Percentiles rank a stretch among this genome's conserved stretches.
phyloP scores from a whole-genome alignment of 441 rosid species.

The Gossypium schwendimanii region DNA sequence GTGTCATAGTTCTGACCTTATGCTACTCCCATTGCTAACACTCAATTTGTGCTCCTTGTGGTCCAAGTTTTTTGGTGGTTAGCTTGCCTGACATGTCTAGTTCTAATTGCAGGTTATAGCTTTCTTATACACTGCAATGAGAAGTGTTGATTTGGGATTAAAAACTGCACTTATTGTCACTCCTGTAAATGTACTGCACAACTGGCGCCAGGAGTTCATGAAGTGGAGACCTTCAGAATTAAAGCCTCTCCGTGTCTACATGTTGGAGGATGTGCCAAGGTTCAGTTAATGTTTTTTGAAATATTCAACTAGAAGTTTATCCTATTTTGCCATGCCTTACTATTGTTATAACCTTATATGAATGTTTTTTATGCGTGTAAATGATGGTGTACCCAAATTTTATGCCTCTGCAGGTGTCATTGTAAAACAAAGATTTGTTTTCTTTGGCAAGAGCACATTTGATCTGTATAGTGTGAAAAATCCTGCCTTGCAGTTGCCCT shows the following conservation, averaged over 20 bases:
- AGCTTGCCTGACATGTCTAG: conserved; percentile 21
- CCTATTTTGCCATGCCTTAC: background rate
- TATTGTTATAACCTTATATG: background rate
- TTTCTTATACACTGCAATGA: conserved; percentile 93
- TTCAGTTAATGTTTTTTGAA: conserved; percentile 20
- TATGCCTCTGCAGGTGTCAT: background rate
- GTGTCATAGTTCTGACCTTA: background rate
- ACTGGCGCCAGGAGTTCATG: conserved; percentile 91
- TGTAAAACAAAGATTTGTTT: background rate
- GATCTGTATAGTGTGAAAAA: background rate
- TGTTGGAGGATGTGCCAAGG: conserved; percentile 98
- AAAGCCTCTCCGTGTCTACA: conserved; percentile 80
- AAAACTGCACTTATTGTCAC: conserved; percentile 88
- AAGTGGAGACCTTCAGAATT: conserved; percentile 96
- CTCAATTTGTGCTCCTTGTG: background rate
- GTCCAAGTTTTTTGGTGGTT: conserved; percentile 11
- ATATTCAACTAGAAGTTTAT: background rate
- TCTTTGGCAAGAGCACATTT: conserved; percentile 2
- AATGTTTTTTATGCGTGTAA: background rate
- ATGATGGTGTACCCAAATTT: conserved; percentile 5
- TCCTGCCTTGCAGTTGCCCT: background rate
- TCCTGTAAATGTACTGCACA: conserved; percentile 98
- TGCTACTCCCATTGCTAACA: background rate
- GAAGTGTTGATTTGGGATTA: conserved; percentile 82
- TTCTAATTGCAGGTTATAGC: conserved; percentile 79